These are phyloP conservation scores for Phyllosticta capitalensis DNA, from an alignment of 2,329 filamentous ascomycete species.

Conservation along the genomic window DNA sequence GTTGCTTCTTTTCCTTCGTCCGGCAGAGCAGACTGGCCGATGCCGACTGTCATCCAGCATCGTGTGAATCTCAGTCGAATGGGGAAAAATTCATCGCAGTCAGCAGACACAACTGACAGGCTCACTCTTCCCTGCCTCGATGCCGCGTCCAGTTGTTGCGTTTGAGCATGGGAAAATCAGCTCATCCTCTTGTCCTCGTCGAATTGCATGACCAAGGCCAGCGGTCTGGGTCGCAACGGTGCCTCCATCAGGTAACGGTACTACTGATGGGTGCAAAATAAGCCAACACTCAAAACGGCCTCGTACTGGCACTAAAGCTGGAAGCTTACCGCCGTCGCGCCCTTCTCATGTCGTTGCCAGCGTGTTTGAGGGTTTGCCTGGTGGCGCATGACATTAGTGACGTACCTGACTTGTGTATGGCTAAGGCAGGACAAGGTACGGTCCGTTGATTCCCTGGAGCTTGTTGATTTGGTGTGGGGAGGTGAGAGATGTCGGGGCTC, in stretches of 20 bases:
- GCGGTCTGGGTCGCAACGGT: background rate
- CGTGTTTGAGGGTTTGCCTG: background rate
- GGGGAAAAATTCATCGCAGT: background rate
- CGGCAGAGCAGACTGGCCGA: background rate
- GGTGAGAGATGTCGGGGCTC: background rate
- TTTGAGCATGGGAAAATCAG: background rate
- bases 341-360: background rate
- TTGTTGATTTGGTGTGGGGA: background rate
- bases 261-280: background rate
- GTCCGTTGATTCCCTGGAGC: background rate
- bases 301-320: background rate
- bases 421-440: background rate
- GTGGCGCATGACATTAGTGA: background rate
- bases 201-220: background rate
- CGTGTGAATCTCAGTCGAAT: background rate
- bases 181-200: background rate
- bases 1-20: background rate
- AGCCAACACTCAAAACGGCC: background rate
- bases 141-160: background rate
- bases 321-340: background rate
- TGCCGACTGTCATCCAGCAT: background rate
- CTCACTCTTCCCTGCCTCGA: background rate
- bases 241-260: background rate
- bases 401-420: background rate
- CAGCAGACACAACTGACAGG: background rate